Base-by-base conservation (phyloP, 768 basidiomycete species). In the Leucocoprinus sp. region DNA sequence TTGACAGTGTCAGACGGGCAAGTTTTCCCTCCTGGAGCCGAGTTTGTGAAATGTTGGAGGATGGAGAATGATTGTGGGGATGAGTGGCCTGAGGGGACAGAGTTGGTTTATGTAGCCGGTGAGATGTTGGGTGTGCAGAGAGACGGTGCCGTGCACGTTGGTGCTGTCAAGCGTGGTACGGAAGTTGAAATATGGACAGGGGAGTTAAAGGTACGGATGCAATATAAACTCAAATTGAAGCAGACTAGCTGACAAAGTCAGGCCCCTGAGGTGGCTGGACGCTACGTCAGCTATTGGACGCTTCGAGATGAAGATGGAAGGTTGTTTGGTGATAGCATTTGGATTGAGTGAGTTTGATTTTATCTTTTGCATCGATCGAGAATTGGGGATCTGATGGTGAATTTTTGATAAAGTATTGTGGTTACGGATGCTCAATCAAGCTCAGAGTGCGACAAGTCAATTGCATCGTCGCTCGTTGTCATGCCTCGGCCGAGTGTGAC, bases 1-100 rank as follows among this genome's bases (percentile, higher is more conserved):
- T 69, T 80, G 31, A 89, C 84, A 26, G 80, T 87, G 40, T 67
- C 75, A 3, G 81, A 84, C 53, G 88, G 87, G 0, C 84, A 88
- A 54, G 62, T 69, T 18, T 84, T 91, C 57, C 85, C 86, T 23
- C 80, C 86, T 5, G 89, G 89, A 26, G 86, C 85, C 0, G 85
- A 86, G 58, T 93, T 92, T 55, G 75, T 89, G 45, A 92, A 91
- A 63, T 78, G 78, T 17, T 93, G 89, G 89, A 68, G 71, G 45
- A 72, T 91, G 68, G 50, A 69, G 23, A 93, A 93, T 54, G 73
- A 73, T 52, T 81, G 87, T 12, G 56, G 54, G 11, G 44, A 59
- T 4, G 70, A 78, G 15, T 92, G 87, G 88, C 84, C 84, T 0
- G 69, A 73, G 21, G 62, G 65, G 9, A 88, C 88, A 0, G 71